Percentiles rank a stretch among this genome's conserved stretches.
Conservation (phyloP, 768 basidiomycete species). For the Pulveroboletus frians region DNA sequence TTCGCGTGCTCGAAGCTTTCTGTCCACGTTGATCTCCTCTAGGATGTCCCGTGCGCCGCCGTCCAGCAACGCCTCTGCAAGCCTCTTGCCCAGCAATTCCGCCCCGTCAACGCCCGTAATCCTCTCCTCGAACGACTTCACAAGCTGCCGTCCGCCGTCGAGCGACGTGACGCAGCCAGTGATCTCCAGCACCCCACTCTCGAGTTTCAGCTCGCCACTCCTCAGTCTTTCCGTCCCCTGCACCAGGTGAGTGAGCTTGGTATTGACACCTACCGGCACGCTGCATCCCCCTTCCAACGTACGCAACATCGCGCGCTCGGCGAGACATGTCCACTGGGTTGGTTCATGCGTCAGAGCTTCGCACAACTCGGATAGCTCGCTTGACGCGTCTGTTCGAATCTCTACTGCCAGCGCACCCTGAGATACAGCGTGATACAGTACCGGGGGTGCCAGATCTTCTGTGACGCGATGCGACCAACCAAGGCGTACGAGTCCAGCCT, state of each 20-base stretch:
- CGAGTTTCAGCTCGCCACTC: constrained; percentile 28
- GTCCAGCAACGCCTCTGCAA: constrained; percentile 62
- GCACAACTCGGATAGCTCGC: constrained; percentile 57
- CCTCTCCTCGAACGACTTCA: constrained; percentile 50
- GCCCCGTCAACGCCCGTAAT: constrained; percentile 55
- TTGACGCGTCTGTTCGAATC: constrained; percentile 61
- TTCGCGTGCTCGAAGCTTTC: constrained; percentile 43
- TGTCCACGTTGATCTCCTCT: constrained; percentile 74
- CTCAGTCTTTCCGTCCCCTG: constrained; percentile 29
- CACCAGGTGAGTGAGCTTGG: constrained; percentile 36
- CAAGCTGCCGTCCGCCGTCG: constrained; percentile 66
- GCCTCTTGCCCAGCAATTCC: constrained; percentile 58
- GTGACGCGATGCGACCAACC: constrained; percentile 74
- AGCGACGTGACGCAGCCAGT: constrained; percentile 83
- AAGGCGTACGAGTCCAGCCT: constrained; percentile 83
- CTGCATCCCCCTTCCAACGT: constrained; percentile 95
- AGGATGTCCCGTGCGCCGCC: constrained; percentile 75
- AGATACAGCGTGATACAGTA: constrained; percentile 83
- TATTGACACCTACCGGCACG: constrained; percentile 86
- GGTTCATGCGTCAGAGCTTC: constrained; percentile 65
- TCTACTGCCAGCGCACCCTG: constrained; percentile 92
- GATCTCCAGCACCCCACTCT: constrained; percentile 48
- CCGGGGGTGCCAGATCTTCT: constrained; percentile 65
- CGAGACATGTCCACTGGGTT: constrained; percentile 71
- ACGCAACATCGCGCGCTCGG: constrained; percentile 85